Percentiles rank a stretch among this genome's conserved stretches.
Evolutionary conservation across 441 rosid genomes (phyloP).

Genomic region (Cnidoscolus chayamansa): DNA sequence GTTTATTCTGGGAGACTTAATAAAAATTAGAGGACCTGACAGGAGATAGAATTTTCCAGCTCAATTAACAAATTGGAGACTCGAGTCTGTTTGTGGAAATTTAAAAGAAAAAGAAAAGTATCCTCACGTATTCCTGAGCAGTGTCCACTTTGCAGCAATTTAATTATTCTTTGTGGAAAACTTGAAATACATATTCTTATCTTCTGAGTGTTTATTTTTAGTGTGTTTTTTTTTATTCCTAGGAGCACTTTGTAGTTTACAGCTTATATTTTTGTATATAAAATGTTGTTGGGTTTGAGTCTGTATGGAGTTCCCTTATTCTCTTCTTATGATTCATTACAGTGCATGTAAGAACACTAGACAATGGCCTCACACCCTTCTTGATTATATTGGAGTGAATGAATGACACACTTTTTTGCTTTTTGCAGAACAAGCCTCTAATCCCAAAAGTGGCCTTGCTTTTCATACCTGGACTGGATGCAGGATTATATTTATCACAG

Average conservation of each 20-base stretch:
- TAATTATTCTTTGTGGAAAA: background rate
- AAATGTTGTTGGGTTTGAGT: background rate
- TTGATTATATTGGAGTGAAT: background rate
- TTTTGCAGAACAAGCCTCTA: constrained; percentile 86
- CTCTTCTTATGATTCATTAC: background rate
- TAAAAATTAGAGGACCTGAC: background rate
- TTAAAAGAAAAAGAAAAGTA: background rate
- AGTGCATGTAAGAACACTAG: constrained; percentile 3
- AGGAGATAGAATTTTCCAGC: background rate
- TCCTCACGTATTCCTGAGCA: background rate
- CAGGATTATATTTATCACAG: constrained; percentile 74
- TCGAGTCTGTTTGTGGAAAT: background rate
- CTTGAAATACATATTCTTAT: background rate
- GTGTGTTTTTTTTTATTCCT: background rate
- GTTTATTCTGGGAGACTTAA: background rate
- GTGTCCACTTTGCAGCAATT: background rate
- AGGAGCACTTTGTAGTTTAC: background rate
- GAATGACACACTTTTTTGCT: constrained; percentile 20
- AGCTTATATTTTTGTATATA: background rate
- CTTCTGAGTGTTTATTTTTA: background rate
- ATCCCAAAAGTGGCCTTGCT: constrained; percentile 90
- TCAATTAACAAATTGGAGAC: background rate
- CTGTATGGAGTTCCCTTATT: background rate
- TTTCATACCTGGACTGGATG: constrained; percentile 91
- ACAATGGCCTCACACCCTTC: background rate